Evolutionary conservation across 257 asterid genomes (phyloP).

Genomic region (Solanum pinnatisectum): DNA sequence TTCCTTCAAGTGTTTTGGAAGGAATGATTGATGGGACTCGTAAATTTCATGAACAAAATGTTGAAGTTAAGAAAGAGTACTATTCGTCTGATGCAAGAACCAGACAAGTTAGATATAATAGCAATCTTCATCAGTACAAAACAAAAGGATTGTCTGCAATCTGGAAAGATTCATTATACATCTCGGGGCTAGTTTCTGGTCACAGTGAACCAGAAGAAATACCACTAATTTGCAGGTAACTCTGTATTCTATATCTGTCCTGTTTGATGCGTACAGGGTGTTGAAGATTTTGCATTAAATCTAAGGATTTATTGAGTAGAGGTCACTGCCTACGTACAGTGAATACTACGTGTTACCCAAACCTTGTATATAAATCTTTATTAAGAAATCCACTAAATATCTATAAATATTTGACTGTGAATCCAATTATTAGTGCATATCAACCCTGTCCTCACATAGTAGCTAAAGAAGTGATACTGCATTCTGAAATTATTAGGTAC

Average conservation of each 20-base stretch:
- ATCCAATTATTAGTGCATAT: too few relatives aligned
- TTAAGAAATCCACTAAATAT: too few relatives aligned
- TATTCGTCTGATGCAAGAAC: conserved; percentile 9
- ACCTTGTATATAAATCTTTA: neutral
- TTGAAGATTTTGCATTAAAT: neutral
- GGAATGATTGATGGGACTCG: neutral
- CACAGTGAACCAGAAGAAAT: conserved; percentile 31
- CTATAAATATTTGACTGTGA: too few relatives aligned
- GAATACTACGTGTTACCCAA: neutral
- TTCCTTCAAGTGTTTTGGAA: too few relatives aligned
- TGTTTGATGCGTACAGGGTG: neutral
- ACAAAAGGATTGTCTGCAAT: conserved; percentile 28
- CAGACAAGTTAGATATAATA: conserved; percentile 34
- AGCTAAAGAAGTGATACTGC: too few relatives aligned
- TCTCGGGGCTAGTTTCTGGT: conserved; percentile 9
- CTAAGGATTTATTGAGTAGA: neutral
- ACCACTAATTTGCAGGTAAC: conserved; percentile 48
- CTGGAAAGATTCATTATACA: conserved; percentile 60
- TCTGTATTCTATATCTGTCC: neutral
- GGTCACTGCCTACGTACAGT: neutral
- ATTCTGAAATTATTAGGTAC: neutral
- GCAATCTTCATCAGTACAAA: conserved; percentile 39
- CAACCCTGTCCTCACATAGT: too few relatives aligned
- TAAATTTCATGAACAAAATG: conserved; percentile 53
- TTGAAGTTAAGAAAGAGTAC: conserved; percentile 30